phyloP scores from a whole-genome alignment of 1,139 yeast species.

The Debaryomyces coudertii region DNA sequence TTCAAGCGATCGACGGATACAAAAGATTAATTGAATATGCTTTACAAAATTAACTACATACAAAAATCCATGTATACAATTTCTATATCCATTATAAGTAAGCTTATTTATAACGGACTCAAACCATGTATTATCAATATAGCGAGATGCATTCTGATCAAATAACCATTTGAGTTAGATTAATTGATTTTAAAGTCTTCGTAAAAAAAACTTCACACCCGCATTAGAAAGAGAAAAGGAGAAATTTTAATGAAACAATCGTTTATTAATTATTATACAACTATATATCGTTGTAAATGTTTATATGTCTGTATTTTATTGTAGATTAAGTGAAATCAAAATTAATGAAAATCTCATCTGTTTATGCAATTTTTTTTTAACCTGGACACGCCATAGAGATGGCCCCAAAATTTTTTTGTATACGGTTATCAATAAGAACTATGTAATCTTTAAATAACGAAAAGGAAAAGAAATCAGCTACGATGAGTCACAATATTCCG shows the following conservation, averaged over 20 bases:
- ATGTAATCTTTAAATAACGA: background rate
- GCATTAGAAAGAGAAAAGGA: conserved; percentile 13
- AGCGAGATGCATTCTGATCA: conserved; percentile 31
- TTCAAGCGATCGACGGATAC: conserved; percentile 60
- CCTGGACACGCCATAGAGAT: conserved; percentile 6
- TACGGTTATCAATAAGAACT: background rate
- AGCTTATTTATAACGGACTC: conserved; percentile 48
- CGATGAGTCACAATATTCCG: conserved; percentile 48
- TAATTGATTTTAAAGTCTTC: conserved; percentile 9
- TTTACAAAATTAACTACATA: conserved; percentile 14
- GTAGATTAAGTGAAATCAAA: background rate
- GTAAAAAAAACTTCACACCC: conserved; percentile 14
- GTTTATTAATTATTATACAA: conserved; percentile 3
- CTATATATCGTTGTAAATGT: conserved; percentile 1
- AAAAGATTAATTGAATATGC: conserved; percentile 43
- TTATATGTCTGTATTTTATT: background rate
- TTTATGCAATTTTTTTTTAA: background rate
- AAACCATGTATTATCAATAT: conserved; percentile 52
- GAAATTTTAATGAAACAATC: background rate
- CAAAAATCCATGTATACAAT: conserved; percentile 45
- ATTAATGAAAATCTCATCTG: background rate
- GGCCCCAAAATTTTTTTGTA: conserved; percentile 6
- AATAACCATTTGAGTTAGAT: conserved; percentile 16
- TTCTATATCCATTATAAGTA: conserved; percentile 57
- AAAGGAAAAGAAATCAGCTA: background rate